phyloP scores from a whole-genome alignment of 2,329 filamentous ascomycete genomes.

The Pseudogymnoascus destructans region DNA sequence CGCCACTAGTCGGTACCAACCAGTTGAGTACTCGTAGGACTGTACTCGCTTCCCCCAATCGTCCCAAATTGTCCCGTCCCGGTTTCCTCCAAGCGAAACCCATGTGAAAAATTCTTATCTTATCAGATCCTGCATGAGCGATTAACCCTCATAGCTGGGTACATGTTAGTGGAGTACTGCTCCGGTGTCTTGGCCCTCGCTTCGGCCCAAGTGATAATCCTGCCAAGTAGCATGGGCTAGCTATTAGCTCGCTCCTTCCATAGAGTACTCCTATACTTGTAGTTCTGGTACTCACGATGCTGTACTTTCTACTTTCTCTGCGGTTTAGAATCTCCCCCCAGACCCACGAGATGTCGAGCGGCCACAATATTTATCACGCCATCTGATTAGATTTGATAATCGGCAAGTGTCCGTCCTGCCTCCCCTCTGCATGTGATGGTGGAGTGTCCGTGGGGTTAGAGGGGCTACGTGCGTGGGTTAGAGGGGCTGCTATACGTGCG shows the following conservation, averaged over 20 bases:
- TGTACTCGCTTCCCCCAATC: background rate
- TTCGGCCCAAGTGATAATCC: background rate
- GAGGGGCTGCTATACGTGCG: too few species aligned
- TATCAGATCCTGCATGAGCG: conserved; percentile 4
- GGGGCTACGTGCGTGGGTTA: background rate
- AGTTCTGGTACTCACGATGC: background rate
- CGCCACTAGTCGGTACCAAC: background rate
- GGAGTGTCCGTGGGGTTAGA: background rate
- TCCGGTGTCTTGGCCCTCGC: background rate
- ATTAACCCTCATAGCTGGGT: background rate
- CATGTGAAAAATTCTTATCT: conserved; percentile 5
- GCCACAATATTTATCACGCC: background rate
- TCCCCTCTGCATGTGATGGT: background rate
- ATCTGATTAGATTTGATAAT: conserved; percentile 8
- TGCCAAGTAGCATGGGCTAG: background rate
- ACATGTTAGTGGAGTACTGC: background rate
- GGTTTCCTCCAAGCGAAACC: background rate
- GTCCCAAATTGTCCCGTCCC: background rate
- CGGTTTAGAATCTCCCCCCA: background rate
- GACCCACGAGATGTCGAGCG: background rate
- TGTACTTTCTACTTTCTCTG: background rate
- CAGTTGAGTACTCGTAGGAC: background rate
- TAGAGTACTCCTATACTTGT: background rate
- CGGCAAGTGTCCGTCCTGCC: background rate
- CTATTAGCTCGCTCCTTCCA: background rate